Percentiles rank a stretch among this genome's conserved stretches.
These are phyloP conservation scores for Geotrichum europaeum DNA, from an alignment of 1,139 yeast genomes.

Conservation along the genomic window DNA sequence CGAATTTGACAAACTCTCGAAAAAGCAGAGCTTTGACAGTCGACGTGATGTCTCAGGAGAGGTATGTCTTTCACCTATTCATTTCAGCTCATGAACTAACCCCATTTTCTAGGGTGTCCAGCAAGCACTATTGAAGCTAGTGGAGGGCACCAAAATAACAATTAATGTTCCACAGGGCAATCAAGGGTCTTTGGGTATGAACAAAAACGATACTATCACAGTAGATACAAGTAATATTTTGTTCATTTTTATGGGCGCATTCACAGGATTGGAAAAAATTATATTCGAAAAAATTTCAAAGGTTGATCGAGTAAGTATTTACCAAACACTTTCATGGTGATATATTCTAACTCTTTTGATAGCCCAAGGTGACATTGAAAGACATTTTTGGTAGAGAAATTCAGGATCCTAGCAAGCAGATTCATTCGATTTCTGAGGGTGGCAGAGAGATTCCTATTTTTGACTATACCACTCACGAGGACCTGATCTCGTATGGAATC, in stretches of 20 bases:
- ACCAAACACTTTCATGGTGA: neutral
- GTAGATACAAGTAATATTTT: slow-evolving; percentile 48
- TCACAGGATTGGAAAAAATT: slow-evolving; percentile 47
- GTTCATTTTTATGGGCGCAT: slow-evolving; percentile 52
- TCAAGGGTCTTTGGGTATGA: slow-evolving; percentile 24
- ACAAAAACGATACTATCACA: slow-evolving; percentile 38
- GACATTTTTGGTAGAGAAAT: slow-evolving; percentile 17
- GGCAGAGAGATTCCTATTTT: slow-evolving; percentile 39
- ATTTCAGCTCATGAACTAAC: neutral
- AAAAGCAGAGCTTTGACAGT: slow-evolving; percentile 41
- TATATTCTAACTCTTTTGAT: slow-evolving; percentile 15
- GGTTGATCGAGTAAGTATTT: slow-evolving; percentile 10
- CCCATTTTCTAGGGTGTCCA: slow-evolving; percentile 41
- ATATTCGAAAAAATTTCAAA: slow-evolving; percentile 29
- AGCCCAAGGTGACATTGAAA: slow-evolving; percentile 17
- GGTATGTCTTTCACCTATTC: neutral
- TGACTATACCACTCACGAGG: slow-evolving; percentile 43
- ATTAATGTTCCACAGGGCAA: slow-evolving; percentile 41
- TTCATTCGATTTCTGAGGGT: slow-evolving; percentile 30
- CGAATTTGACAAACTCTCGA: slow-evolving; percentile 49
- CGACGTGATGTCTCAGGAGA: slow-evolving; percentile 53
- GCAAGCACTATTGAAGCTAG: slow-evolving; percentile 46
- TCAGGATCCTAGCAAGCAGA: neutral
- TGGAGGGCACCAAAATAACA: slow-evolving; percentile 48
- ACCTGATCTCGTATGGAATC: slow-evolving; percentile 44